Evolutionary conservation across 2,329 filamentous ascomycete species (phyloP), one percentile per base, ranked within the genome.

Genomic region (Claviceps humidiphila): DNA sequence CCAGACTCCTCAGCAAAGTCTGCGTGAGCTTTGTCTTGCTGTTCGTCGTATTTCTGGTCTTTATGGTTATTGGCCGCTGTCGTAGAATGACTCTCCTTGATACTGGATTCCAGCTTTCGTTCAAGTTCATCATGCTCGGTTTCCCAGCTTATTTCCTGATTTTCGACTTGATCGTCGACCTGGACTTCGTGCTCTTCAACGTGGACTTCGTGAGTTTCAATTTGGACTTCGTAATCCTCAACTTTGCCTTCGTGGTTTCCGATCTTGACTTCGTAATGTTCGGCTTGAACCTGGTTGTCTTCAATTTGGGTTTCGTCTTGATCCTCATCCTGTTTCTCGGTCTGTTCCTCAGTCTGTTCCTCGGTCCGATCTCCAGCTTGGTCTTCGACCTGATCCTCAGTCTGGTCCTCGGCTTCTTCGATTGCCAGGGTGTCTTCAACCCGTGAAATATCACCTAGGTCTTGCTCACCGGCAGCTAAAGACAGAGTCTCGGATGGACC

Each of bases 71-170:
- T 50, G 6, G 16, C 26, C 13, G 26, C 37, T 40, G 44, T 34
- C 16, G 34, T 11, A 11, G 22, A 8, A 16, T 30, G n/a, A 17
- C 34, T 41, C 4, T 45, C 51, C 22, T 49, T 47, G 2, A 43
- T 11, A 8, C 6, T 16, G 2, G 16, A 11, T 4, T 46, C 49
- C 13, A 39, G 39, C 3, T 16, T 39, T 50, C 26, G 17, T 20
- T 54, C 54, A n/a, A 54, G 52, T 2, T 60, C 55, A n/a, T 45
- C 54, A 17, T 58, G 53, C 2, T 60, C 56, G 6, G 41, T 26
- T 44, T 61, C 59, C 60, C 60, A 61, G 30, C 52, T 57, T 5
- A 61, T 61, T 48, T 61, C 60, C 30, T 55, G 51, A 20, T 56
- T 48, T 4, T 56, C 54, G 17, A 13, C 40, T 22, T 41, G 51